Evolutionary conservation across 306 rosid species (phyloP).

Genomic region (Leucaena leucocephala): DNA sequence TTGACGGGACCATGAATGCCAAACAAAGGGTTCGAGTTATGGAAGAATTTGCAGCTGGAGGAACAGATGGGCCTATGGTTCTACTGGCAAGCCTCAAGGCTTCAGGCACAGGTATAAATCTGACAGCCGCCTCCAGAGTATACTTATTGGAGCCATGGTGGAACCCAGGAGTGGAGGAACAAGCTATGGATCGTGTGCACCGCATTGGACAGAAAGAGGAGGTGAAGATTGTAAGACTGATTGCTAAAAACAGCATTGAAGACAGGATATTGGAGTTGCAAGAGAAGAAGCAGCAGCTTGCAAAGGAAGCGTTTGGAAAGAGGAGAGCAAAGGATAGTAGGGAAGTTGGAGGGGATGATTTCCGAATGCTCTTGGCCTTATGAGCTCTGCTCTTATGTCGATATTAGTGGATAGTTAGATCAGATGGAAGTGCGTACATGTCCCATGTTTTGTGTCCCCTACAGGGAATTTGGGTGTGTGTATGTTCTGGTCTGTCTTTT

Average conservation of each 20-base stretch:
- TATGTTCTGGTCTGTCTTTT: not conserved
- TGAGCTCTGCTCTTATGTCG: not conserved
- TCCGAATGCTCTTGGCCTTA: constrained; percentile 55
- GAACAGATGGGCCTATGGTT: constrained; percentile 46
- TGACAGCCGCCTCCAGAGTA: constrained; percentile 74
- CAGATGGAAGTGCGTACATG: not conserved
- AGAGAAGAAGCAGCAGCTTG: constrained; percentile 60
- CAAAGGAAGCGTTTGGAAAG: constrained; percentile 42
- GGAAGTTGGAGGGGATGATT: constrained; percentile 56
- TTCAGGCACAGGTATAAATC: constrained; percentile 77
- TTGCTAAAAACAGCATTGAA: constrained; percentile 71
- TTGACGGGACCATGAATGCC: constrained; percentile 79
- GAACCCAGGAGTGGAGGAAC: constrained; percentile 92
- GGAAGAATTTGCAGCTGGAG: constrained; percentile 51
- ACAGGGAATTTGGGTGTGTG: not conserved
- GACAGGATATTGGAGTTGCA: constrained; percentile 64
- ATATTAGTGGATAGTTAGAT: not conserved
- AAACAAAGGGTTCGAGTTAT: constrained; percentile 63
- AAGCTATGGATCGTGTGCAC: constrained; percentile 84
- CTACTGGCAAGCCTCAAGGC: constrained; percentile 87
- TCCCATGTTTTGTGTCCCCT: not conserved
- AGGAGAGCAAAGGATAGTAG: constrained; percentile 33
- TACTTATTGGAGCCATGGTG: constrained; percentile 95
- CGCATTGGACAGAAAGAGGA: constrained; percentile 79
- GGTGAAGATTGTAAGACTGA: constrained; percentile 74